Percentiles rank a stretch among this genome's conserved stretches.
phyloP scores from a whole-genome alignment of 2,329 filamentous ascomycete species.

The Colletotrichum lentis region DNA sequence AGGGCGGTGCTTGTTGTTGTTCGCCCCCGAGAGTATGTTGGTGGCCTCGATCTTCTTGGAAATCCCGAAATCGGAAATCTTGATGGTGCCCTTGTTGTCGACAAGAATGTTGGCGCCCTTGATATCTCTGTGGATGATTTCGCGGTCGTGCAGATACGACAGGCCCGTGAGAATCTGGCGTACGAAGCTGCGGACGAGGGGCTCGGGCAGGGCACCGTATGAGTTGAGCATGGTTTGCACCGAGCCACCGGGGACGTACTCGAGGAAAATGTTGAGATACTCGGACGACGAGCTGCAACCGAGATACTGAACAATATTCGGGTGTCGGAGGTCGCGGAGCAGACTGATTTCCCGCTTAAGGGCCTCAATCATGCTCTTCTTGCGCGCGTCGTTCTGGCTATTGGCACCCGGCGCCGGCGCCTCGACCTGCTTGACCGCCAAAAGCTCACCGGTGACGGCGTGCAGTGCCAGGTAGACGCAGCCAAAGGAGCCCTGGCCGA shows the following conservation, averaged over 20 bases:
- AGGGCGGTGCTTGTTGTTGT: constrained; percentile 72
- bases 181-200: constrained; percentile 94
- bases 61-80: constrained; percentile 99
- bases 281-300: constrained; percentile 91
- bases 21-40: constrained; percentile 76
- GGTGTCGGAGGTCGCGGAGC: constrained; percentile 90
- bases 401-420: constrained; percentile 80
- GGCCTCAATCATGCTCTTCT: constrained; percentile 98
- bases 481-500: constrained; percentile 96
- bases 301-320: constrained; percentile 98
- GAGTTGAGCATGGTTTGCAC: constrained; percentile 99
- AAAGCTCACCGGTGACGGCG: constrained; percentile 93
- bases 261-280: constrained; percentile 98
- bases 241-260: constrained; percentile 96
- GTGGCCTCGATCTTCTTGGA: constrained; percentile 96
- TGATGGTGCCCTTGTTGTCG: constrained; percentile 98
- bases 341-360: constrained; percentile 96
- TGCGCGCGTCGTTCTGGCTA: constrained; percentile 84
- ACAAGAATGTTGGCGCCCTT: constrained; percentile 99
- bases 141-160: constrained; percentile 89
- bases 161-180: constrained; percentile 93
- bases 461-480: constrained; percentile 95
- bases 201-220: constrained; percentile 93
- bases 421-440: constrained; percentile 98
- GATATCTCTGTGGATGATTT: constrained; percentile 98